Conservation (phyloP, 176 grass and related monocot genomes). For the Bolboschoenus planiculmis region DNA sequence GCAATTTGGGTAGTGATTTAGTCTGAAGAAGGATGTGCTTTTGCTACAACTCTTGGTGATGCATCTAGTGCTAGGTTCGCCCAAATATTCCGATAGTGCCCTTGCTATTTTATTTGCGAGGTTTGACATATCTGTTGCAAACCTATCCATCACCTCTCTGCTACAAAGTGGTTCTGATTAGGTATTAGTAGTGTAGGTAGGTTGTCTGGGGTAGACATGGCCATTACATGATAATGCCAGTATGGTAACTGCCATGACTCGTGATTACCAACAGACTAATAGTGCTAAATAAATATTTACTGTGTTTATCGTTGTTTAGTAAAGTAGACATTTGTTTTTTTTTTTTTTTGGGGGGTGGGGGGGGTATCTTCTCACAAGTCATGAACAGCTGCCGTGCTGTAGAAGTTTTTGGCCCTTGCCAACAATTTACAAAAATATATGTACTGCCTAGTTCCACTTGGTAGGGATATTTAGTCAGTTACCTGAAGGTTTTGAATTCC, state of each 20-base stretch:
- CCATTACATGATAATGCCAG: neutral
- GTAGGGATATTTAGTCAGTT: neutral
- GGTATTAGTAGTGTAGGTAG: neutral
- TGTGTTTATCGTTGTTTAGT: neutral
- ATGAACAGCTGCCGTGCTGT: neutral
- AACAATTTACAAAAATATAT: neutral
- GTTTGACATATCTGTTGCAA: slow-evolving; percentile 46
- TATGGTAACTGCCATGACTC: too few species aligned
- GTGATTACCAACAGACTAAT: too few species aligned
- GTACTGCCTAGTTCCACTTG: neutral
- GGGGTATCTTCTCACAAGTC: neutral
- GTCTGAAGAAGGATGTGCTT: slow-evolving; percentile 67
- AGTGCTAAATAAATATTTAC: neutral
- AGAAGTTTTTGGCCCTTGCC: neutral
- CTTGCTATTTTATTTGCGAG: slow-evolving; percentile 48
- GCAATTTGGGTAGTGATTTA: slow-evolving; percentile 85
- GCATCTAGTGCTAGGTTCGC: neutral
- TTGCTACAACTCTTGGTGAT: slow-evolving; percentile 64
- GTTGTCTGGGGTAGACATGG: neutral
- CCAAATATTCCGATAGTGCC: slow-evolving; percentile 46
- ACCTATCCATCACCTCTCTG: slow-evolving; percentile 58
- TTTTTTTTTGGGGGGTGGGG: neutral
- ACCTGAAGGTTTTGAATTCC: slow-evolving; percentile 23
- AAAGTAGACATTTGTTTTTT: neutral
- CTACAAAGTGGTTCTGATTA: neutral